These are phyloP conservation scores for Rubus parviflorus DNA, from an alignment of 306 rosid species.

Conservation along the genomic window DNA sequence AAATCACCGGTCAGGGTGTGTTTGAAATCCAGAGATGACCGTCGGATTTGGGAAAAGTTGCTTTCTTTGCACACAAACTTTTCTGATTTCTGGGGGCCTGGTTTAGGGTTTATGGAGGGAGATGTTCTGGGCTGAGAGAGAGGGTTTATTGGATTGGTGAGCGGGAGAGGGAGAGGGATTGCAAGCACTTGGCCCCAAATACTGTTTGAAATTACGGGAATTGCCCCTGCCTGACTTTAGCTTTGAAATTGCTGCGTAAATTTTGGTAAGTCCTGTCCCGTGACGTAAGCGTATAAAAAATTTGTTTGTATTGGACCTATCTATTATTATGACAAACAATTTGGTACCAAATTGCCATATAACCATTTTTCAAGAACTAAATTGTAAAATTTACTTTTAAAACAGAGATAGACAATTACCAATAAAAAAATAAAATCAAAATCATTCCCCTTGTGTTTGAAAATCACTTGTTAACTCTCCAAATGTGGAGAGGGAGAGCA, in stretches of 20 bases:
- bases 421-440: no score
- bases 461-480: no score
- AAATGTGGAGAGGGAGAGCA: no score
- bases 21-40: slow-evolving; percentile 6
- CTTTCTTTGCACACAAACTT: neutral
- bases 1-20: slow-evolving; percentile 11
- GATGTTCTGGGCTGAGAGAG: neutral
- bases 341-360: no score
- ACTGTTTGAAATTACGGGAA: slow-evolving; percentile 6
- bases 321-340: neutral
- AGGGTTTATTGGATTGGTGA: slow-evolving; percentile 15
- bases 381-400: no score
- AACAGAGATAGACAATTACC: no score
- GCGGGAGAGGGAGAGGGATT: slow-evolving; percentile 37
- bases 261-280: neutral
- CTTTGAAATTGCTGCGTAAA: neutral
- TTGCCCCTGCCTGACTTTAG: neutral
- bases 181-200: neutral
- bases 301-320: slow-evolving; percentile 19
- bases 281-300: slow-evolving; percentile 27
- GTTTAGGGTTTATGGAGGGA: slow-evolving; percentile 29
- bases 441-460: no score
- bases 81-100: slow-evolving; percentile 2
- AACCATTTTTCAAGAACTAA: no score
- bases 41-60: neutral